A percentile compares a stretch with the other conserved stretches of the same genome.
These are phyloP conservation scores for Candida ovalis DNA, from an alignment of 805 yeast genomes.

Conservation along the genomic window DNA sequence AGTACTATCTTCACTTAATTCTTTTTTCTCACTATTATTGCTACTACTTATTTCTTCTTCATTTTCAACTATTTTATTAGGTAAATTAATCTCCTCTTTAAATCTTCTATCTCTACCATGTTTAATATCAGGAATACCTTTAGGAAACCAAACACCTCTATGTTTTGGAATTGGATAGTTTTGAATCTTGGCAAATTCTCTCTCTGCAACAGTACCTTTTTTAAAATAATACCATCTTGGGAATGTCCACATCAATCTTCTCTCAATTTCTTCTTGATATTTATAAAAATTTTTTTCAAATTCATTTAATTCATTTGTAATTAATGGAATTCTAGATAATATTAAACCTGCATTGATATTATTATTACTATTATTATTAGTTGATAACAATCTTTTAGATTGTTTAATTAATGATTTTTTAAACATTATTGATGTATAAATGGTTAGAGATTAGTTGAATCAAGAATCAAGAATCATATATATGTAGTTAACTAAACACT, in stretches of 20 bases:
- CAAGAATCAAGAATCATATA: too few relatives aligned
- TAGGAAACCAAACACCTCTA: slow-evolving; percentile 73
- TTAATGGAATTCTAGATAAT: slow-evolving; percentile 77
- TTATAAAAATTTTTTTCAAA: slow-evolving; percentile 74
- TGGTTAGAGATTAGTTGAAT: too few relatives aligned
- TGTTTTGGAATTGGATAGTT: slow-evolving; percentile 68
- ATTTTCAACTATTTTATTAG: slow-evolving; percentile 50
- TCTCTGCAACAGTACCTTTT: slow-evolving; percentile 85
- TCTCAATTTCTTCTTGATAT: slow-evolving; percentile 83
- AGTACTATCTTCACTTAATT: slow-evolving; percentile 5
- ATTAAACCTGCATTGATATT: slow-evolving; percentile 49
- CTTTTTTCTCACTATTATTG: slow-evolving; percentile 4
- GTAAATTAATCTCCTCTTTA: slow-evolving; percentile 76
- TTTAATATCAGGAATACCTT: slow-evolving; percentile 81
- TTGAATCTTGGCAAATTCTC: slow-evolving; percentile 71
- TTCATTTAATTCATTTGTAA: slow-evolving; percentile 69
- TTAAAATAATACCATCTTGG: slow-evolving; percentile 91
- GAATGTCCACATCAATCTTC: slow-evolving; percentile 95
- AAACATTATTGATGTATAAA: slow-evolving; percentile 1
- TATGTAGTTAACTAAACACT: too few relatives aligned
- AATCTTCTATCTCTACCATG: slow-evolving; percentile 85
- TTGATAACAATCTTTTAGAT: slow-evolving; percentile 11
- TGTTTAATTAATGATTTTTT: slow-evolving; percentile 4
- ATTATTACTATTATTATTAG: slow-evolving; percentile 5
- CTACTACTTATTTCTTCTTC: slow-evolving; percentile 12